Evolutionary conservation across 306 rosid species (phyloP).

Genomic region (Vigna angularis): DNA sequence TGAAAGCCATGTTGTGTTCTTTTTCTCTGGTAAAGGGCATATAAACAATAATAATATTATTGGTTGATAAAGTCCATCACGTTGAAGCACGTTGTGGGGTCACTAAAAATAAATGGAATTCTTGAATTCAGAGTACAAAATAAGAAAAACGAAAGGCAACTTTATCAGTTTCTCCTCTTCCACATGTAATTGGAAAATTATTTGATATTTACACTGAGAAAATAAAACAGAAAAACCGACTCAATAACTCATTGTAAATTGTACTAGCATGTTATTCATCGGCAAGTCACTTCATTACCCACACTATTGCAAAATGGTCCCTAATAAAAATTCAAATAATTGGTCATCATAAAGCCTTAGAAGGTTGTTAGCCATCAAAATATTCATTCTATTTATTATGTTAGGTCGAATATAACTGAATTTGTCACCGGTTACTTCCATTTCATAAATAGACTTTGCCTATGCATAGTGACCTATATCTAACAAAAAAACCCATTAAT

Average conservation of each 20-base stretch:
- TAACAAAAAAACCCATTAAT: conserved; percentile 19
- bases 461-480: conserved; percentile 47
- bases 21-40: conserved; percentile 29
- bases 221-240: conserved; percentile 11
- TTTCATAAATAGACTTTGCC: conserved; percentile 59
- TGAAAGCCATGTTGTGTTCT: not conserved
- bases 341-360: conserved; percentile 32
- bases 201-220: not conserved
- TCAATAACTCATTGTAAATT: conserved; percentile 28
- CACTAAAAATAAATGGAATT: conserved; percentile 47
- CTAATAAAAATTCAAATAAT: conserved; percentile 38
- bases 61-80: conserved; percentile 57
- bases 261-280: conserved; percentile 16
- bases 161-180: conserved; percentile 37
- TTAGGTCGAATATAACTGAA: conserved; percentile 58
- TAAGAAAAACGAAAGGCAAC: conserved; percentile 25
- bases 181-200: conserved; percentile 36
- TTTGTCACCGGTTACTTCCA: conserved; percentile 52
- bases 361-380: conserved; percentile 47
- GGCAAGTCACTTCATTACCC: conserved; percentile 38
- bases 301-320: conserved; percentile 50
- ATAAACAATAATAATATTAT: conserved; percentile 17
- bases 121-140: conserved; percentile 33
- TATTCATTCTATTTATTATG: conserved; percentile 59
- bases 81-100: conserved; percentile 71